Percentiles rank a stretch among this genome's conserved stretches.
Conservation (phyloP, 1,139 yeast species). For the Geotrichum macrosporum region DNA sequence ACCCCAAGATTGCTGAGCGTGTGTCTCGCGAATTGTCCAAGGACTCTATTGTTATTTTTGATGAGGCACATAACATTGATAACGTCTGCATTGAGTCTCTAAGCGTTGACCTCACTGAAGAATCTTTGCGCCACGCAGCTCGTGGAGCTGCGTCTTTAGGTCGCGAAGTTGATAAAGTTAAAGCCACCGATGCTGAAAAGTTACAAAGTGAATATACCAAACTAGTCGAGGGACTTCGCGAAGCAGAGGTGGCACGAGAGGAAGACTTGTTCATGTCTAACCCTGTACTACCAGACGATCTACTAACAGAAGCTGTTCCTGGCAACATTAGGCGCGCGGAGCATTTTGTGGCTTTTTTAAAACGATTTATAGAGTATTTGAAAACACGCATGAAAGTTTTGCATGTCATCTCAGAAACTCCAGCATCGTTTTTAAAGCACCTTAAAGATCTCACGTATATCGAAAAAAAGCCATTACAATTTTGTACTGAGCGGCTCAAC, state of each 20-base stretch:
- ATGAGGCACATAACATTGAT: constrained; percentile 97
- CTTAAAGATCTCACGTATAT: constrained; percentile 88
- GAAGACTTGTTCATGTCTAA: constrained; percentile 83
- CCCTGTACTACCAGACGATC: constrained; percentile 80
- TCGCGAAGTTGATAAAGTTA: constrained; percentile 74
- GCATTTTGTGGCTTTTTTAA: constrained; percentile 88
- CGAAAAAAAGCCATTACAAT: constrained; percentile 83
- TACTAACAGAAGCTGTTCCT: constrained; percentile 88
- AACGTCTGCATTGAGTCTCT: constrained; percentile 96
- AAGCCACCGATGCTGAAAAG: constrained; percentile 73
- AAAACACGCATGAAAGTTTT: constrained; percentile 96
- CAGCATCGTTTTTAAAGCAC: constrained; percentile 86
- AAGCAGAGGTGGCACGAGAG: constrained; percentile 65
- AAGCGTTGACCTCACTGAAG: constrained; percentile 82
- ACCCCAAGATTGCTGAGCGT: constrained; percentile 94
- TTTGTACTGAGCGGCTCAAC: constrained; percentile 87
- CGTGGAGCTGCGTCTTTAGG: constrained; percentile 78
- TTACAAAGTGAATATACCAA: constrained; percentile 87
- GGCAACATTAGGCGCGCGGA: constrained; percentile 97
- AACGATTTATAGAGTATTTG: constrained; percentile 86
- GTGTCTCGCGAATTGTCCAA: constrained; percentile 89
- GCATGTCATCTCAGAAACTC: constrained; percentile 96
- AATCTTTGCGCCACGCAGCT: constrained; percentile 69
- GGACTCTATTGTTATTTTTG: constrained; percentile 90
- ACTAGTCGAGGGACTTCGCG: constrained; percentile 81